These are phyloP conservation scores for Hymenoscyphus albidus DNA, from an alignment of 2,329 filamentous ascomycete species.

Conservation along the genomic window DNA sequence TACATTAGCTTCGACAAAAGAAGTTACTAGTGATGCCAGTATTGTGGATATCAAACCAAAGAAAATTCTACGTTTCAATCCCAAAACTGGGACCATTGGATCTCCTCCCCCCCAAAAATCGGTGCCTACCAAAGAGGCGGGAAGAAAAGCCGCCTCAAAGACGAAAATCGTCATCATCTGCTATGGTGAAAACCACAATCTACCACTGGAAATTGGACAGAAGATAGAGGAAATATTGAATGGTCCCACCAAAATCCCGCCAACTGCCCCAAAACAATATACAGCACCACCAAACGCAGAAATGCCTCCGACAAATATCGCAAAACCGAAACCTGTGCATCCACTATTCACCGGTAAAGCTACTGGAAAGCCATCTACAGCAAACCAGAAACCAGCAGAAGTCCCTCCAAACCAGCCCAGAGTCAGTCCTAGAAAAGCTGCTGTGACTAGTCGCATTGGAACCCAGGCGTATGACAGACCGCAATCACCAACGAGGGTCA, in stretches of 20 bases:
- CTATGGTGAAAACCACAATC: constrained; percentile 52
- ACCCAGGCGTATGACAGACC: constrained; percentile 3
- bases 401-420: not conserved
- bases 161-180: constrained; percentile 50
- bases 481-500: constrained; percentile 35
- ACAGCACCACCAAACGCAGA: constrained; percentile 24
- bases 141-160: constrained; percentile 30
- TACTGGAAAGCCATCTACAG: constrained; percentile 22
- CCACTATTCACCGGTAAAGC: constrained; percentile 66
- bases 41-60: constrained; percentile 36
- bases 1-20: not conserved
- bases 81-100: constrained; percentile 58
- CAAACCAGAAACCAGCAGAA: not conserved
- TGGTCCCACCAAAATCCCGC: constrained; percentile 6
- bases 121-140: constrained; percentile 4
- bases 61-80: constrained; percentile 55
- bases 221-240: constrained; percentile 61
- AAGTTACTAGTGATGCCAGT: not conserved
- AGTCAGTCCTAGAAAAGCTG: not conserved
- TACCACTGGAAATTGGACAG: constrained; percentile 48
- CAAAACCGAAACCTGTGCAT: constrained; percentile 54
- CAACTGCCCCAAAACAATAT: not conserved
- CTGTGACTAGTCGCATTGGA: constrained; percentile 5
- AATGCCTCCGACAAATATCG: constrained; percentile 20
- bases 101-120: constrained; percentile 56